These are phyloP conservation scores for Penicillium hesseltinei DNA, from an alignment of 2,329 filamentous ascomycete genomes.

Conservation along the genomic window DNA sequence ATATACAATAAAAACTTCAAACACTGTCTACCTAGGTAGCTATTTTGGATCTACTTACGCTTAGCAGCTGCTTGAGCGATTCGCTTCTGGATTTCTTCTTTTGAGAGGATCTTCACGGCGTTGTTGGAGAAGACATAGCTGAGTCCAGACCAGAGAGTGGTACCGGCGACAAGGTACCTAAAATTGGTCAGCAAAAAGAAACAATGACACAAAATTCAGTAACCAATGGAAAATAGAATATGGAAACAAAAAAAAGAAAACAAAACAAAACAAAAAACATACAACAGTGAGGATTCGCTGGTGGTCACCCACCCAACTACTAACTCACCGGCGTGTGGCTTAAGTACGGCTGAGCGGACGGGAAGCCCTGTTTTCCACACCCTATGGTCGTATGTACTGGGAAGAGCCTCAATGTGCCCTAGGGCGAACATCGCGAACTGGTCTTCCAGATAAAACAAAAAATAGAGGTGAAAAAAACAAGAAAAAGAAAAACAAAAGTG, in stretches of 20 bases:
- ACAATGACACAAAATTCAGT: background rate
- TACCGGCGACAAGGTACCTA: slow-evolving; percentile 80
- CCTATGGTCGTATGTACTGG: slow-evolving; percentile 46
- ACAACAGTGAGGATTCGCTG: slow-evolving; percentile 49
- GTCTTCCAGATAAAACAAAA: background rate
- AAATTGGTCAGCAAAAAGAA: slow-evolving; percentile 5
- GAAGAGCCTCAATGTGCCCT: background rate
- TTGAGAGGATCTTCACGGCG: slow-evolving; percentile 77
- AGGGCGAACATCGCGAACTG: slow-evolving; percentile 10
- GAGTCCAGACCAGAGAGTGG: slow-evolving; percentile 88
- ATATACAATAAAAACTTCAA: background rate
- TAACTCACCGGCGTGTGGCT: slow-evolving; percentile 49
- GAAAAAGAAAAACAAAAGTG: background rate
- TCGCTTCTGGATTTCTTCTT: slow-evolving; percentile 42
- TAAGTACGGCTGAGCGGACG: slow-evolving; percentile 51
- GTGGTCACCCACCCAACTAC: slow-evolving; percentile 51
- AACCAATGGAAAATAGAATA: background rate
- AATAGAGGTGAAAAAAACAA: background rate
- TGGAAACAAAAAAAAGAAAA: slow-evolving; percentile 7
- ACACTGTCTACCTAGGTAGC: background rate
- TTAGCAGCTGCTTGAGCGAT: slow-evolving; percentile 31
- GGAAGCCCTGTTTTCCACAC: slow-evolving; percentile 50
- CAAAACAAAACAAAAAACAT: slow-evolving; percentile 34
- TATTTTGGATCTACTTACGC: slow-evolving; percentile 20
- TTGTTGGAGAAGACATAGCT: slow-evolving; percentile 91